These are phyloP conservation scores for Pezicula rhizophila DNA, from an alignment of 2,329 filamentous ascomycete species.

Conservation along the genomic window DNA sequence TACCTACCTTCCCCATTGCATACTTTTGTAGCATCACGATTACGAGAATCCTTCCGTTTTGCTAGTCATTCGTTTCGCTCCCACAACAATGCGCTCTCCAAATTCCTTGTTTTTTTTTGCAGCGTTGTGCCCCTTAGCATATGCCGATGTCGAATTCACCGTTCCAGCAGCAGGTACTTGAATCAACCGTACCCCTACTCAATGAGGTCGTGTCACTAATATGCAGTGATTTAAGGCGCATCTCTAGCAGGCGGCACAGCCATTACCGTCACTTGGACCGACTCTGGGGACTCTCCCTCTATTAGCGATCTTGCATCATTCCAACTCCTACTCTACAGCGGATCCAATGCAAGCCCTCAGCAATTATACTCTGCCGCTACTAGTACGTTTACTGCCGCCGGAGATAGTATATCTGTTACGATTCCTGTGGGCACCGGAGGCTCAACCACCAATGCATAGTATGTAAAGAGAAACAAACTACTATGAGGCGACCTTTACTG, in stretches of 20 bases:
- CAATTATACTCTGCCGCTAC: conserved; percentile 39
- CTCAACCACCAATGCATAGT: conserved; percentile 27
- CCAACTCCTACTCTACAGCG: conserved; percentile 53
- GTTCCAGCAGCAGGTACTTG: conserved; percentile 36
- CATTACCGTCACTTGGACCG: conserved; percentile 50
- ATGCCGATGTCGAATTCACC: conserved; percentile 36
- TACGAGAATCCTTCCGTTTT: too few species aligned
- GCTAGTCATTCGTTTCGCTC: too few species aligned
- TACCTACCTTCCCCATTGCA: too few species aligned
- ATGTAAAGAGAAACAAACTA: conserved; percentile 2
- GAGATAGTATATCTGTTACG: conserved; percentile 18
- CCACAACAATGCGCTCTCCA: too few species aligned
- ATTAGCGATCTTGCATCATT: conserved; percentile 47
- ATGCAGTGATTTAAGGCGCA: conserved; percentile 42
- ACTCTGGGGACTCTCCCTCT: conserved; percentile 43
- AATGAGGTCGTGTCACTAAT: conserved; percentile 40
- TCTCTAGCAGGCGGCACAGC: conserved; percentile 41
- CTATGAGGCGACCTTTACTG: background rate
- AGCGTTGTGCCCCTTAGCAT: conserved; percentile 4
- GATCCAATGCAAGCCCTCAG: conserved; percentile 44
- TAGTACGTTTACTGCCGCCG: conserved; percentile 15
- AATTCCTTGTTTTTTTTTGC: background rate
- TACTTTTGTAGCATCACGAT: too few species aligned
- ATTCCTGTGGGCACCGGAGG: conserved; percentile 22
- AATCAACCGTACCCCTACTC: background rate